Conservation (phyloP, 345 rosid genomes). For the Chamaenerion angustifolium region DNA sequence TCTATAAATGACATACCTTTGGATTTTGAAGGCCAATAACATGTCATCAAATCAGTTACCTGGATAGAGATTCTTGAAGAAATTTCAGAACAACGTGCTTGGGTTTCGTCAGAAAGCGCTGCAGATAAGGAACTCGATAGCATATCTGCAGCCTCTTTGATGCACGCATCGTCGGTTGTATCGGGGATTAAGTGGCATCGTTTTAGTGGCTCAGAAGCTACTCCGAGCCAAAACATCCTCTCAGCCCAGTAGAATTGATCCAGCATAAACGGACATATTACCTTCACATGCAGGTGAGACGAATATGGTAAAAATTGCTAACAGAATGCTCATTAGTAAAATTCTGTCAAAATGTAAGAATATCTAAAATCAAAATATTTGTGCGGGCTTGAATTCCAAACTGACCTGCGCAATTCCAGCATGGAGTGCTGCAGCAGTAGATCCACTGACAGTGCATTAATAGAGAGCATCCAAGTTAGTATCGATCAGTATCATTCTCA, state of each 20-base stretch:
- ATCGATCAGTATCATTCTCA: neutral
- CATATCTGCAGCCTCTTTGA: slow-evolving; percentile 33
- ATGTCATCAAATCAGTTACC: slow-evolving; percentile 23
- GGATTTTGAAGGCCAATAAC: neutral
- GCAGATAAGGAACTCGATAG: slow-evolving; percentile 37
- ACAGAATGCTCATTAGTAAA: too few species aligned
- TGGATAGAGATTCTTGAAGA: slow-evolving; percentile 42
- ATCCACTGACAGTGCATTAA: slow-evolving; percentile 33
- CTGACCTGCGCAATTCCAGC: slow-evolving; percentile 79
- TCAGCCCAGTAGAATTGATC: slow-evolving; percentile 98
- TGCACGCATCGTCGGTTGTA: slow-evolving; percentile 17
- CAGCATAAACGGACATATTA: slow-evolving; percentile 71
- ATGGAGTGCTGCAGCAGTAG: slow-evolving; percentile 75
- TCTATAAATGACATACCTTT: neutral
- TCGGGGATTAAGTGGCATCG: slow-evolving; percentile 43
- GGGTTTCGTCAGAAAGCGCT: slow-evolving; percentile 40
- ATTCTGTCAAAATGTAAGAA: neutral
- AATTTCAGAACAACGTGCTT: slow-evolving; percentile 37
- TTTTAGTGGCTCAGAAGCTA: slow-evolving; percentile 62
- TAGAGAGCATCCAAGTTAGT: neutral
- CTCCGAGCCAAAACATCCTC: slow-evolving; percentile 85
- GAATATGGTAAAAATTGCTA: neutral
- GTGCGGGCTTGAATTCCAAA: neutral
- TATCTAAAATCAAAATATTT: neutral
- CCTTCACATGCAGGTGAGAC: slow-evolving; percentile 26